Base-by-base conservation (phyloP, 768 basidiomycete species). In the Tylopilus balloui region DNA sequence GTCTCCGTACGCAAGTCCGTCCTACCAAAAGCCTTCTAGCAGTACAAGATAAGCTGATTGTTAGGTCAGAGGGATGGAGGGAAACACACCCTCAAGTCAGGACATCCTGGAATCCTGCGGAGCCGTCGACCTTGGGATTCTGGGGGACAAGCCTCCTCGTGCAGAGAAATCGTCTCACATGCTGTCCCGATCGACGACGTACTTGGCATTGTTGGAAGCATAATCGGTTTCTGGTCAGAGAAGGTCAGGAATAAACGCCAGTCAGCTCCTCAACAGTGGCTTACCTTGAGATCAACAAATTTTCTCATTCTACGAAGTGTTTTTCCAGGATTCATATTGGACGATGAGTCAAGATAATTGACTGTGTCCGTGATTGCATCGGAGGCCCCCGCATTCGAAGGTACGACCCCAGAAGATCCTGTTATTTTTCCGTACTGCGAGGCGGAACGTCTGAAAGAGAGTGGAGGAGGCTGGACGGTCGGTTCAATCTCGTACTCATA, bases 61-160 rank as follows among this genome's bases (percentile, higher is more conserved):
- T 6, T 25, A 32, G 11, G 10, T 4, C 1, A 23, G 28, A 25
- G 2, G 0, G 9, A 15, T 17, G 12, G 2, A 7, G 10, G 15
- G 6, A 10, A 20, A 39, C 40, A 4, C n/a, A 48, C 55, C 20
- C 47, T 48, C 20, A 57, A 15, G 10, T 52, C 11, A 25, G 25
- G 34, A 28, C 35, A 48, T 42, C 40, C 44, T 17, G 35, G 43
- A 34, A 44, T 15, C 27, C 48, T 58, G n/a, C 55, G 51, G 31
- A 45, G 43, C 7, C 32, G 43, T 36, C 31, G 45, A 24, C 2
- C 34, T 14, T 10, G 37, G 1, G 21, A n/a, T 11, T 40, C 34
- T 7, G 37, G 39, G 40, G 19, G 3, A 40, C 20, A 17, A 3
- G 11, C 21, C 42, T 52, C 48, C 24, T 38, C 34, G 12, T 17